Evolutionary conservation across 805 yeast species (phyloP), one percentile per base, ranked within the genome.

Genomic region (Wickerhamiella musiphila): DNA sequence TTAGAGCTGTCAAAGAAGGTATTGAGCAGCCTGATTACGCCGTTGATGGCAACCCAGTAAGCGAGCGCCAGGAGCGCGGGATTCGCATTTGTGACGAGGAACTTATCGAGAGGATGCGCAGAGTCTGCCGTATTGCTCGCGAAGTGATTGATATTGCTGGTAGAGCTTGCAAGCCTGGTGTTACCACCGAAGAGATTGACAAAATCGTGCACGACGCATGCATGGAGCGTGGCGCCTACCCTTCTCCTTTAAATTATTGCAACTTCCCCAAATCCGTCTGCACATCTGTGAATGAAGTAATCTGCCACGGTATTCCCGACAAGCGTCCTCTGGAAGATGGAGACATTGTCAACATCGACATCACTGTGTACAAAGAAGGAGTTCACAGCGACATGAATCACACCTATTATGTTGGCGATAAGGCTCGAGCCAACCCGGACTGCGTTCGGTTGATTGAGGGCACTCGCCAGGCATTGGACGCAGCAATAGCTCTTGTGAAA

Each of bases 241-340:
- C 98, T 13, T 81, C 94, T 9, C 94, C 98, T 3, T 62, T 86
- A 41, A 90, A 90, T 60, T 90, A 90, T 60, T 84, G 75, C 60
- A 78, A 82, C 56, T 90, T 71, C 60, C 95, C 96, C 26, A 84
- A 83, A 52, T 72, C 90, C 15, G 68, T 81, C 26, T 90, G 98
- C 57, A 82, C 94, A 1, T 82, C 94, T 2, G 76, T 90, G 27
- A 90, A 90, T 56, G 98, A 90, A 61, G 73, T 83, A 36, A 78
- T 90, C 38, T 90, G 98, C 53, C 98, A 90, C 55, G 98, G 98
- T 41, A 78, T 90, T 37, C 98, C 98, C 18, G 98, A 90, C 56
- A 67, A 78, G 58, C 68, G 84, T 34, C 73, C 73, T 21, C 65
- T 90, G 41, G 59, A 79, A 53, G 96, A 86, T 43, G 98, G 98